These are phyloP conservation scores for Ampelocalamus luodianensis DNA, from an alignment of 176 grass and related monocot species.

Conservation along the genomic window DNA sequence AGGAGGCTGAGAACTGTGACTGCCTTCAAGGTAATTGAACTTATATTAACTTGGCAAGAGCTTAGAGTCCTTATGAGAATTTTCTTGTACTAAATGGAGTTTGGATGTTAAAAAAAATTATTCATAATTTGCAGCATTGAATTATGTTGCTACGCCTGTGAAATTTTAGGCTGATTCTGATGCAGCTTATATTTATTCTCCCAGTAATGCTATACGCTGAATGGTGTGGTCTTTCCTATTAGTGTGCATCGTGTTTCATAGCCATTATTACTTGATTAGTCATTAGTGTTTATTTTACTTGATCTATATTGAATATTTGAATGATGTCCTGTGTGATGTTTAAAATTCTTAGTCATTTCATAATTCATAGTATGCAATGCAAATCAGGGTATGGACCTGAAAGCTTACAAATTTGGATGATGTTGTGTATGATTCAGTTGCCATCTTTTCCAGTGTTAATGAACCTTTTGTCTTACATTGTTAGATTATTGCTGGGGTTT, in stretches of 20 bases:
- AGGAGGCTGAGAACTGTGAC: slow-evolving; percentile 81
- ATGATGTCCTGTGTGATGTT: no score
- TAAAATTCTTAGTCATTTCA: no score
- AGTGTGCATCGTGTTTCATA: no score
- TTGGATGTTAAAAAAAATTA: background rate
- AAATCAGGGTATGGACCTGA: background rate
- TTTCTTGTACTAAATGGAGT: background rate
- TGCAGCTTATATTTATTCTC: background rate
- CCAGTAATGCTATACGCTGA: background rate
- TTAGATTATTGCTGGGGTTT: background rate
- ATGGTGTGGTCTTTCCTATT: background rate
- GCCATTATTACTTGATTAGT: no score
- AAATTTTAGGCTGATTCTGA: background rate
- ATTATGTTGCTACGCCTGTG: background rate
- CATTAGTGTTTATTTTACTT: no score
- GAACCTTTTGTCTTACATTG: background rate
- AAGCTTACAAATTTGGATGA: background rate
- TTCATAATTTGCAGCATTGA: background rate
- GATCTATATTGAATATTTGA: no score
- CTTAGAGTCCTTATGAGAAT: background rate
- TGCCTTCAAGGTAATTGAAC: slow-evolving; percentile 69
- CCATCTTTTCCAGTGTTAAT: background rate
- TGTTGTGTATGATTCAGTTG: background rate
- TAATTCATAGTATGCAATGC: background rate
- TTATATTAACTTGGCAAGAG: background rate